Base-by-base conservation (phyloP, 177 flowering plant genomes). In the Vitis hybrid region DNA sequence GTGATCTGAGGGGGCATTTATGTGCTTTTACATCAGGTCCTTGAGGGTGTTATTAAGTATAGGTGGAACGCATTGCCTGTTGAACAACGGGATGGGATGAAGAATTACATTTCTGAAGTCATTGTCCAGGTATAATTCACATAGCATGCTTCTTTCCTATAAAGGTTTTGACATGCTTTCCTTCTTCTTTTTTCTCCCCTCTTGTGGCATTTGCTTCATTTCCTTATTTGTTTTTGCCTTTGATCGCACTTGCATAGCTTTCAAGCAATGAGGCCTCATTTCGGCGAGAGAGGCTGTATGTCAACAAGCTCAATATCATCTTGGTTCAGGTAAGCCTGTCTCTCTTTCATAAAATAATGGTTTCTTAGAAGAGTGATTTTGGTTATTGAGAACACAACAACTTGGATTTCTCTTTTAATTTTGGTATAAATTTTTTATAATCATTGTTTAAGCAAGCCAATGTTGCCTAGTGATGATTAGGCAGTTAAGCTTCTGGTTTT, bases 21-120 rank as follows among this genome's bases (percentile, higher is more conserved):
- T 56, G 3, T 65, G 53, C 51, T 65, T 65, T 20, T 53, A 33
- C 56, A 18, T 80, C 79, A 95, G 99, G 97, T 95, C 19, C 84
- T 95, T 29, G 99, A 95, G 81, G 97, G 98, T 75, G 99, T 95
- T 55, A 93, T 95, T 59, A 95, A 95, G 78, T 95, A 95, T 71
- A 85, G 99, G 72, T 95, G 99, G 99, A 95, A 95, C 83, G 98
- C 95, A 26, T 82, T 95, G 80, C 99, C 99, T 65, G 90, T 83
- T 72, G 97, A 89, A 45, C 98, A 95, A 72, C 82, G 99, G 31
- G 97, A 95, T 84, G 99, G 99, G 70, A 95, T 95, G 92, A 95
- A 95, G 82, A 95, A 95, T 78, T 95, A 93, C 77, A 95, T 95
- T 64, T 95, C 99, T 51, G 97, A 95, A 56, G 92, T 93, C 56